These are phyloP conservation scores for Phialemoniopsis sp. DNA, from an alignment of 2,329 filamentous ascomycete genomes.

Conservation along the genomic window DNA sequence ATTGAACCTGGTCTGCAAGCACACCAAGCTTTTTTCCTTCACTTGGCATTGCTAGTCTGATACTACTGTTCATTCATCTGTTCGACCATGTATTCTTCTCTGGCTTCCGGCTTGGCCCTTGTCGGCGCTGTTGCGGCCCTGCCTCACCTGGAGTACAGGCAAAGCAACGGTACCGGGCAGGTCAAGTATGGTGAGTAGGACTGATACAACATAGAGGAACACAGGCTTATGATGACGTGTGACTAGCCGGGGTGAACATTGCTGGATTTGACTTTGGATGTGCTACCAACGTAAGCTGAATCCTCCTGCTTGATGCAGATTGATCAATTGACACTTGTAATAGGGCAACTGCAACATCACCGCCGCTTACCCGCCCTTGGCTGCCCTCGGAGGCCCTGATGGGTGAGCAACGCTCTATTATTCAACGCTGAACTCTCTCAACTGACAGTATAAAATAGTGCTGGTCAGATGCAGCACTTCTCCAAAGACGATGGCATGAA, in stretches of 20 bases:
- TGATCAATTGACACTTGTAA: neutral
- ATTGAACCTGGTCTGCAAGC: neutral
- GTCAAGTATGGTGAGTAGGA: too few species aligned
- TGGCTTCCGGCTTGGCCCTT: constrained; percentile 1
- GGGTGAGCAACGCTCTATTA: constrained; percentile 13
- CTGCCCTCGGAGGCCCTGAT: constrained; percentile 20
- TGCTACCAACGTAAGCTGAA: constrained; percentile 21
- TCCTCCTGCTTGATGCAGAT: neutral
- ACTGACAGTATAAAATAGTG: constrained; percentile 13
- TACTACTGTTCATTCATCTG: neutral
- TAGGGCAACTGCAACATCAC: constrained; percentile 28
- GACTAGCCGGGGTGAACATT: constrained; percentile 31
- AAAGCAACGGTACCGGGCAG: too few species aligned
- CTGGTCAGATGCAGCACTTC: constrained; percentile 53
- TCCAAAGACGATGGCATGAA: constrained; percentile 48
- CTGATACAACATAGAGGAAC: too few species aligned
- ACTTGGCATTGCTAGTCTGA: neutral
- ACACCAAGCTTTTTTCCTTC: neutral
- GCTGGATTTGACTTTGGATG: constrained; percentile 46
- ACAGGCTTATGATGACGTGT: too few species aligned
- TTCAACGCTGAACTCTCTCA: too few species aligned
- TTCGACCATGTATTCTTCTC: constrained; percentile 1
- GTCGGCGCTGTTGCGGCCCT: constrained; percentile 1
- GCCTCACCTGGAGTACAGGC: neutral
- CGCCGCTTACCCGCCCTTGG: constrained; percentile 22